Base-by-base conservation (phyloP, 1,284 basidiomycete species). In the Kwoniella shivajii region DNA sequence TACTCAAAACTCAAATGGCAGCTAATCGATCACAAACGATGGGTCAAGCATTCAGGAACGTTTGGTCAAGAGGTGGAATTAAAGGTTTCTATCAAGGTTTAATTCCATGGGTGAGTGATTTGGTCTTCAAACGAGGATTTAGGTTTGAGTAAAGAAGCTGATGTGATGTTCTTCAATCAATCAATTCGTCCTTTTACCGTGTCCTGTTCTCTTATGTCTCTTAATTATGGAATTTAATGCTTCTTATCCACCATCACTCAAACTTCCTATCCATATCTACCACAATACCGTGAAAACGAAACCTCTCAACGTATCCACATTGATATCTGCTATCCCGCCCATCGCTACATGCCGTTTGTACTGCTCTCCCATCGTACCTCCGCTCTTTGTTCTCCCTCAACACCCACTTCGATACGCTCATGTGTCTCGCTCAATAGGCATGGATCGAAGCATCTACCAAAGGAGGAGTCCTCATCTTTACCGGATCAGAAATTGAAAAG, bases 361-460 rank as follows among this genome's bases (percentile, higher is more conserved):
- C 36, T 7, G 6, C 36, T 37, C 36, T 5, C 18, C 36, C 7
- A 7, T 37, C 16, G 14, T 37, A 18, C 6, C 24, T 13, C 26
- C 10, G n/a, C 18, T 14, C 26, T 2, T 26, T 13, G 13, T 43
- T 24, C 24, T 6, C 20, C 26, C 22, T 31, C n/a, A n/a, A n/a
- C n/a, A 22, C n/a, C n/a, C 14, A 6, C 22, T 24, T 36, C 50
- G 4, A 22, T 13, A 10, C 20, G 33, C 29, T 18, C 37, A 3
- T 31, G 2, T n/a, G 14, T 45, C 39, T 6, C 37, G 16, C 6
- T 7, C 39, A n/a, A 59, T 68, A 93, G 92, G 96, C 96, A 27
- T 99, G 96, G 96, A 97, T 99, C 72, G 96, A 99, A 78, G 96
- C 95, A 1, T 97, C 94, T 1, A 99, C 96, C 2, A 99, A 99